Percentiles rank a stretch among this genome's conserved stretches.
Conservation (phyloP, 495 filamentous ascomycete genomes). For the Aspergillus sclerotiicarbonarius region DNA sequence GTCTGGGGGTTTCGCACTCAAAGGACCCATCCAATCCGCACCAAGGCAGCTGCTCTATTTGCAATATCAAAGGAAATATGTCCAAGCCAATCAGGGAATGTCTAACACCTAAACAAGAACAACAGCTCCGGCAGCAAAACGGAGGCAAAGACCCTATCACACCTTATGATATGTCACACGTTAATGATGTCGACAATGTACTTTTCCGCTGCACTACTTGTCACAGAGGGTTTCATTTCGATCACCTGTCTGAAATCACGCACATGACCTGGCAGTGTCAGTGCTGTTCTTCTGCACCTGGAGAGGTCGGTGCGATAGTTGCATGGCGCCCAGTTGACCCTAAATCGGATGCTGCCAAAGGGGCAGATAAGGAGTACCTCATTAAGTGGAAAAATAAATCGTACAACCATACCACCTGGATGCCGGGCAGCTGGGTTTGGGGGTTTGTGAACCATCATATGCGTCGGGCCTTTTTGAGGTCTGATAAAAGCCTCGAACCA, state of each 20-base stretch:
- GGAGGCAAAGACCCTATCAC: constrained; percentile 73
- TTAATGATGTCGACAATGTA: constrained; percentile 74
- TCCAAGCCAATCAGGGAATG: constrained; percentile 67
- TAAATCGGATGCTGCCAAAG: constrained; percentile 55
- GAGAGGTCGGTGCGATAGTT: constrained; percentile 68
- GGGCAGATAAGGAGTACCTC: constrained; percentile 82
- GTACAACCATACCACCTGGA: constrained; percentile 78
- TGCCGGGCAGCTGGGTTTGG: constrained; percentile 85
- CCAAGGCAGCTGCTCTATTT: constrained; percentile 66
- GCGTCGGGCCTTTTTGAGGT: constrained; percentile 72
- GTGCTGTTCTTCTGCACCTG: constrained; percentile 59
- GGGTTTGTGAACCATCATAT: constrained; percentile 63
- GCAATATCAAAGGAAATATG: constrained; percentile 57
- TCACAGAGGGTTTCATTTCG: constrained; percentile 75
- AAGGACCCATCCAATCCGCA: constrained; percentile 69
- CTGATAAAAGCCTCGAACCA: constrained; percentile 59
- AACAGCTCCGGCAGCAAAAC: constrained; percentile 74
- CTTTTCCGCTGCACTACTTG: constrained; percentile 81
- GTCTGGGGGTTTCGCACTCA: constrained; percentile 61
- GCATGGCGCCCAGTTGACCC: constrained; percentile 77
- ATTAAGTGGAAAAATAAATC: constrained; percentile 81
- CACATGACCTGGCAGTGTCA: constrained; percentile 66
- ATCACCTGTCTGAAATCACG: constrained; percentile 57
- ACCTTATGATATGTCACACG: constrained; percentile 52
- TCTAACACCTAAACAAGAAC: constrained; percentile 74